Evolutionary conservation across 345 rosid genomes (phyloP).

Genomic region (Arabidopsis arenosa): DNA sequence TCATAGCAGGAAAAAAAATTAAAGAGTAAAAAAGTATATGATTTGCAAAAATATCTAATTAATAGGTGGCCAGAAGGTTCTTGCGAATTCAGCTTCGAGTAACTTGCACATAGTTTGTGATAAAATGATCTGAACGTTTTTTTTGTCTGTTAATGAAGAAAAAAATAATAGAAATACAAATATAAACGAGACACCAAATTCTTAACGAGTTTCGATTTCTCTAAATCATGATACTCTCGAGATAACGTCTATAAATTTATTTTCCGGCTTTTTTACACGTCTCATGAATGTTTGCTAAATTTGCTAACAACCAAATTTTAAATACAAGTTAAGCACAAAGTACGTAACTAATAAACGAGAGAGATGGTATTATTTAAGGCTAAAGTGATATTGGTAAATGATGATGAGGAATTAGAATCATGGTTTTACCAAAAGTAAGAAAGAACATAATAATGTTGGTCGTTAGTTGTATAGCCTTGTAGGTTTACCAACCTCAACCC

Average conservation of each 20-base stretch:
- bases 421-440: conserved; percentile 20
- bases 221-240: not conserved
- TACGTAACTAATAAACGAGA: not conserved
- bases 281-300: not conserved
- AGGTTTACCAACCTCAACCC: conserved; percentile 36
- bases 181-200: not conserved
- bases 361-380: not conserved
- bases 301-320: not conserved
- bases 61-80: not conserved
- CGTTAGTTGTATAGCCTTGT: conserved; percentile 31
- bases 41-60: not conserved
- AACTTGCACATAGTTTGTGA: not conserved
- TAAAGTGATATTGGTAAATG: conserved; percentile 14
- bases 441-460: conserved; percentile 32
- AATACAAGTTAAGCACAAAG: not conserved
- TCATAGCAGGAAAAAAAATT: not conserved
- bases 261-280: not conserved
- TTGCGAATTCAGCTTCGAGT: not conserved
- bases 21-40: not conserved
- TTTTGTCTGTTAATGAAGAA: not conserved
- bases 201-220: not conserved
- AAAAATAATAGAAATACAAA: not conserved
- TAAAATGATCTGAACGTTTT: not conserved
- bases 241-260: not conserved
- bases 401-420: not conserved